Percentiles rank a stretch among this genome's conserved stretches.
Conservation (phyloP, 306 rosid genomes). For the Rubus parviflorus region DNA sequence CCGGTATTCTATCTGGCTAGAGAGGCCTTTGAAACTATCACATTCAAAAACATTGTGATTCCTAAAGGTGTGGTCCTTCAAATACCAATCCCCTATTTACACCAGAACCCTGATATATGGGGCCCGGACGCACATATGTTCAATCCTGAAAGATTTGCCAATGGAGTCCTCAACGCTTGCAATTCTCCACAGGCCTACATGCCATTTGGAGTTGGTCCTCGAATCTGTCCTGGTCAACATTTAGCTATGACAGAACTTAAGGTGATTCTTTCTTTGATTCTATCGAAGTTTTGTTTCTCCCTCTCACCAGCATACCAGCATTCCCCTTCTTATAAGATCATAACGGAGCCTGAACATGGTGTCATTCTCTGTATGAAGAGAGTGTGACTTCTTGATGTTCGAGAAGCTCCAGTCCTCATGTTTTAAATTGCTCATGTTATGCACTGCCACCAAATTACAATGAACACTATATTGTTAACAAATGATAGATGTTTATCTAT, state of each 20-base stretch:
- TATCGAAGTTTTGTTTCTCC: conserved; percentile 31
- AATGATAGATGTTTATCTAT: too few species aligned
- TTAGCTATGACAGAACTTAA: conserved; percentile 59
- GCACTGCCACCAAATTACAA: neutral
- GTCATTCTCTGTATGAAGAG: conserved; percentile 10
- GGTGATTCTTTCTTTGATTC: conserved; percentile 36
- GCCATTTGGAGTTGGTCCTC: conserved; percentile 59
- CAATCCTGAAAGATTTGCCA: conserved; percentile 59
- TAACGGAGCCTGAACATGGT: conserved; percentile 35
- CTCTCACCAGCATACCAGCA: conserved; percentile 21
- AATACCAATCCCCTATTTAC: conserved; percentile 42
- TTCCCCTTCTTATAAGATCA: conserved; percentile 25
- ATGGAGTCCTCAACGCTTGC: conserved; percentile 55
- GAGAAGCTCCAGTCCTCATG: neutral
- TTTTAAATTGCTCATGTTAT: neutral
- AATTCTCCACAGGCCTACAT: conserved; percentile 48
- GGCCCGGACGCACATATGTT: conserved; percentile 56
- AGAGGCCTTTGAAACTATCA: conserved; percentile 39
- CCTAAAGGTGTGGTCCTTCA: conserved; percentile 56
- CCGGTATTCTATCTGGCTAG: conserved; percentile 35
- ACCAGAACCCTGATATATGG: conserved; percentile 49
- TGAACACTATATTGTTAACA: neutral
- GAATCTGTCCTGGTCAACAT: conserved; percentile 52
- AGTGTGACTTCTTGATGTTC: neutral
- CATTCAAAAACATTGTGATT: conserved; percentile 38